Evolutionary conservation across 2,329 filamentous ascomycete species (phyloP), one percentile per base, ranked within the genome.

Genomic region (Acrodontium crateriforme): DNA sequence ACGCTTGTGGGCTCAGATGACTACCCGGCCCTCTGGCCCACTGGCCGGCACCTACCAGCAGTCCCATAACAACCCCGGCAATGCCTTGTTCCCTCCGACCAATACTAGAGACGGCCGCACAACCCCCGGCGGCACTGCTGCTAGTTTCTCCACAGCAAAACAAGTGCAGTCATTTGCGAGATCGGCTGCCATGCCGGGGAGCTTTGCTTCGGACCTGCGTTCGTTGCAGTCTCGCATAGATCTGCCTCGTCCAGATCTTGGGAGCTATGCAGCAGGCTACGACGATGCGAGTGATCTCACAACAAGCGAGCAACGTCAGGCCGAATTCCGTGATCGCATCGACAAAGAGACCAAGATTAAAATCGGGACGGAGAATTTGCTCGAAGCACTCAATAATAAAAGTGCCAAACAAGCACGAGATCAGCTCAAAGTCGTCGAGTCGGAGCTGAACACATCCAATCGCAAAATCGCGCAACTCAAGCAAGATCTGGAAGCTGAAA

Each of bases 281-380:
- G 57, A 64, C 16, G 75, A 78, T 30, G 76, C 74, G 29, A 69
- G 72, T 16, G 47, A 47, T 8, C 18, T 33, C 41, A 60, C 42
- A 37, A 67, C 65, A 7, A 67, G 74, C 9, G 83, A 92, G 52
- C 74, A 83, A 54, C 69, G 74, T 21, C 73, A 93, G 45, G 69
- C 74, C 13, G 65, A 71, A 28, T 67, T 94, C 37, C 76, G 78
- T 46, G 85, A 94, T 44, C 72, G 78, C 47, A 77, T 98, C 39
- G 87, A 84, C 42, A 87, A 91, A 47, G 91, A 98, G 59, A 76
- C 85, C 60, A 95, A 95, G 64, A 95, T 98, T 52, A 94, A 92
- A 56, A 80, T 87, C 46, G 89, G 89, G 12, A 94, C 87, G 32
- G 89, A 98, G 62, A 98, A 98, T 52, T 76, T 98, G 71, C 65